Evolutionary conservation across 148 eudicot species (phyloP).

Genomic region (Chenopodium berlandieri): DNA sequence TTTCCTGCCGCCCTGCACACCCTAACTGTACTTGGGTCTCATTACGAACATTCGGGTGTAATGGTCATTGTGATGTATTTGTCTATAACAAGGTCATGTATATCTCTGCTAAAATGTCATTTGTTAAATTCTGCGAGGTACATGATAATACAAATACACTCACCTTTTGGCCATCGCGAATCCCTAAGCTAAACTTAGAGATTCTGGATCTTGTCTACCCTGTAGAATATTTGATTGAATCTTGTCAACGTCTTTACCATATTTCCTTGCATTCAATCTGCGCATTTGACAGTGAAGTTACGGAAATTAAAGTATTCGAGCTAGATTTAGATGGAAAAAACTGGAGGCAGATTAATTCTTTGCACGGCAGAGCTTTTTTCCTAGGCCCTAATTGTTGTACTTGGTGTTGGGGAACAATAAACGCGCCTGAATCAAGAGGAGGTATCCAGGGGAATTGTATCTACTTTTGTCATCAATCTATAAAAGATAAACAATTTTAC

Average conservation of each 20-base stretch:
- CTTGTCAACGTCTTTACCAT: neutral
- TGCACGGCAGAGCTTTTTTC: slow-evolving; percentile 17
- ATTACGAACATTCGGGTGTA: neutral
- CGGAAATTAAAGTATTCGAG: neutral
- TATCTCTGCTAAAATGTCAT: neutral
- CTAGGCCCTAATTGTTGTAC: neutral
- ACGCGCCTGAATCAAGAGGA: neutral
- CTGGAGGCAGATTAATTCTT: slow-evolving; percentile 1
- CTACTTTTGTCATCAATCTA: neutral
- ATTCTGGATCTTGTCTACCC: too few relatives aligned
- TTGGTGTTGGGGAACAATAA: slow-evolving; percentile 1
- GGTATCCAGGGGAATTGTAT: slow-evolving; percentile 10
- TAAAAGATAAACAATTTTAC: too few relatives aligned
- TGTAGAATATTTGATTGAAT: neutral
- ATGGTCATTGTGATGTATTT: too few relatives aligned
- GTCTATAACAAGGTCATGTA: neutral
- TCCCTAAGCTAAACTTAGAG: too few relatives aligned
- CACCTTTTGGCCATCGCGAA: neutral
- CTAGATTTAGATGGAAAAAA: neutral
- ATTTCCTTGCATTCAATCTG: neutral
- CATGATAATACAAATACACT: neutral
- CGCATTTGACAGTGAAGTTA: too few relatives aligned
- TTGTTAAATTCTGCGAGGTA: neutral
- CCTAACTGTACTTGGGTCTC: neutral
- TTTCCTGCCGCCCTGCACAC: slow-evolving; percentile 2